These are phyloP conservation scores for Populus hybrid DNA, from an alignment of 441 rosid genomes.

Conservation along the genomic window DNA sequence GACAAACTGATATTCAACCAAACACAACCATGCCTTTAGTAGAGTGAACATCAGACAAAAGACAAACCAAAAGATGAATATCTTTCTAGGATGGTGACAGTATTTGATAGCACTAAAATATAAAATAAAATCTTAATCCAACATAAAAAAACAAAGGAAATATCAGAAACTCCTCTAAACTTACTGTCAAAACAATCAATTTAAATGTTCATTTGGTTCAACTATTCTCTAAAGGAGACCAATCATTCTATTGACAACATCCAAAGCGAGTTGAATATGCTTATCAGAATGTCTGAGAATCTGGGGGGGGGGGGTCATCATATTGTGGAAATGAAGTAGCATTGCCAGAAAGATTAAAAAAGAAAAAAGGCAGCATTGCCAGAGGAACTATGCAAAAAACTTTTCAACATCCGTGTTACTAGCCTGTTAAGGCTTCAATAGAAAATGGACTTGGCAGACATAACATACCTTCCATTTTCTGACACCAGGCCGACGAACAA, in stretches of 20 bases:
- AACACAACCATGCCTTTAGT: neutral
- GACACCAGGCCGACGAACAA: constrained; percentile 81
- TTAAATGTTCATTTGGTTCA: neutral
- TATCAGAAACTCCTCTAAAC: neutral
- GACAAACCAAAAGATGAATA: neutral
- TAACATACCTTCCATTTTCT: constrained; percentile 86
- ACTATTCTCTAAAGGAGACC: neutral
- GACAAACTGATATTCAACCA: neutral
- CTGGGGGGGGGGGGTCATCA: neutral
- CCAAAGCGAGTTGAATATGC: neutral
- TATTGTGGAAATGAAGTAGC: neutral
- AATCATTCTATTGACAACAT: neutral
- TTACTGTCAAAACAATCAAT: neutral
- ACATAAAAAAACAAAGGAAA: neutral
- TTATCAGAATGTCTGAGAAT: neutral
- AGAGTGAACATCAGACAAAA: neutral
- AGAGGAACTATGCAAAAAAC: neutral
- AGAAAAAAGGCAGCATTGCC: neutral
- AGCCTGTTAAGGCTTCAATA: constrained; percentile 6
- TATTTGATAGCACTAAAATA: neutral
- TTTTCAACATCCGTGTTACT: neutral
- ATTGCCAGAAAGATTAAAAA: neutral
- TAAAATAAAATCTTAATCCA: neutral
- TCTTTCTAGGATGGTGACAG: neutral
- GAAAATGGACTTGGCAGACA: neutral